Evolutionary conservation across 345 rosid species (phyloP).

Genomic region (Brassica rapa): DNA sequence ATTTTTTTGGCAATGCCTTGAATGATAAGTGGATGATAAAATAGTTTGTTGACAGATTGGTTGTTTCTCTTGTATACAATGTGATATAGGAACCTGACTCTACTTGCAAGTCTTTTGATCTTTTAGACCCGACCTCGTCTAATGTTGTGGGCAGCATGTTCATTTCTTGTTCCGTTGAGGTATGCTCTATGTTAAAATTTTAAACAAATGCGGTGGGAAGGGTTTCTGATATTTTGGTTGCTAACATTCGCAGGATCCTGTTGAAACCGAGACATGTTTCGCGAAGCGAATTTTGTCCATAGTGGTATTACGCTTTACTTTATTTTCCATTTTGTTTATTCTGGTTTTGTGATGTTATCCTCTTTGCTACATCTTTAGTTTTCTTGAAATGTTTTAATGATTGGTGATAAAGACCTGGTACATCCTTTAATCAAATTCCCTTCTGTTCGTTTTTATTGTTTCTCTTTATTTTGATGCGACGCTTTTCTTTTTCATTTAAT

Average conservation of each 20-base stretch:
- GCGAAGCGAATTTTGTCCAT: conserved; percentile 83
- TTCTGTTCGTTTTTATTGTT: background rate
- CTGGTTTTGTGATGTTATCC: conserved; percentile 1
- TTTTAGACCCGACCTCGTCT: conserved; percentile 70
- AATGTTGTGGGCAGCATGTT: conserved; percentile 65
- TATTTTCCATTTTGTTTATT: background rate
- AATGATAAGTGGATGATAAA: background rate
- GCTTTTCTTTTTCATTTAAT: background rate
- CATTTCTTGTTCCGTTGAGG: conserved; percentile 88
- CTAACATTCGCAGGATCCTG: conserved; percentile 67
- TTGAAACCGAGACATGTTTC: conserved; percentile 82
- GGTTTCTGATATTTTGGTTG: conserved; percentile 32
- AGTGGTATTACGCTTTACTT: conserved; percentile 55
- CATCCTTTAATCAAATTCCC: background rate
- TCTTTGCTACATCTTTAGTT: conserved; percentile 2
- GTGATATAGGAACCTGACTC: conserved; percentile 57
- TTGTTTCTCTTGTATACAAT: background rate
- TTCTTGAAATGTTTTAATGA: background rate
- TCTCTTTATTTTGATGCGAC: conserved; percentile 2
- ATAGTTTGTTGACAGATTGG: conserved; percentile 2
- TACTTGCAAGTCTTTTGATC: conserved; percentile 57
- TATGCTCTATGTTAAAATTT: conserved; percentile 33
- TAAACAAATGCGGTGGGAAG: background rate
- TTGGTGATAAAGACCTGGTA: background rate
- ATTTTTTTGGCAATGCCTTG: background rate